Evolutionary conservation across 805 yeast genomes (phyloP).

Genomic region (Lipomyces lipofer): DNA sequence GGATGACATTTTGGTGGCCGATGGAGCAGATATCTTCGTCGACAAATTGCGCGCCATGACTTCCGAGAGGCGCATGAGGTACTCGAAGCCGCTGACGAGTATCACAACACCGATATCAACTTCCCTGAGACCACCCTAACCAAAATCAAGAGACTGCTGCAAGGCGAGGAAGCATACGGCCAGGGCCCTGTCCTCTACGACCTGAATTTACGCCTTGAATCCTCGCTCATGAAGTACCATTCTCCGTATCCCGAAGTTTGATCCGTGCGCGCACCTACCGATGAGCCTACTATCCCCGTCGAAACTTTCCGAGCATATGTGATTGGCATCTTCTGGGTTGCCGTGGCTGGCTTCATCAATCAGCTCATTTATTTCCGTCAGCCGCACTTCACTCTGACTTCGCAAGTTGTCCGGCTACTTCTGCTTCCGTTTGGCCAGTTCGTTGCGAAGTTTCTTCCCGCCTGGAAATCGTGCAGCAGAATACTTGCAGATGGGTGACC

Average conservation of each 20-base stretch:
- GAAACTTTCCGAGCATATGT: constrained; percentile 58
- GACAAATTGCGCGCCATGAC: constrained; percentile 44
- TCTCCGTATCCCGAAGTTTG: constrained; percentile 64
- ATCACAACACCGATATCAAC: constrained; percentile 49
- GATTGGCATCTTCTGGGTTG: constrained; percentile 54
- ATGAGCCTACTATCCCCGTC: constrained; percentile 49
- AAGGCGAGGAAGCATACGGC: constrained; percentile 36
- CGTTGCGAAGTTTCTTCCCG: constrained; percentile 48
- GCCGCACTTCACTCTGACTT: constrained; percentile 53
- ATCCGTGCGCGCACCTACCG: constrained; percentile 35
- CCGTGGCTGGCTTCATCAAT: constrained; percentile 58
- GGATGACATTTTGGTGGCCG: constrained; percentile 23
- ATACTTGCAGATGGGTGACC: no score
- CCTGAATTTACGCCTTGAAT: constrained; percentile 47
- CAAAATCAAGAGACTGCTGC: constrained; percentile 37
- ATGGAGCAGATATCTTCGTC: constrained; percentile 44
- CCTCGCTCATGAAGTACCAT: constrained; percentile 45
- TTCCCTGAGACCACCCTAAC: constrained; percentile 44
- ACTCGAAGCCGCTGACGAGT: constrained; percentile 42
- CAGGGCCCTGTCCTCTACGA: constrained; percentile 21
- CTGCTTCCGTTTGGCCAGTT: constrained; percentile 59
- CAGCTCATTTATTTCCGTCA: constrained; percentile 57
- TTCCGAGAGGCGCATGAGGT: constrained; percentile 44
- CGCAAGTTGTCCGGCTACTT: constrained; percentile 58
- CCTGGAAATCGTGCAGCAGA: no score